Percentiles rank a stretch among this genome's conserved stretches.
These are phyloP conservation scores for Paxillus involutus DNA, from an alignment of 768 basidiomycete genomes.

Conservation along the genomic window DNA sequence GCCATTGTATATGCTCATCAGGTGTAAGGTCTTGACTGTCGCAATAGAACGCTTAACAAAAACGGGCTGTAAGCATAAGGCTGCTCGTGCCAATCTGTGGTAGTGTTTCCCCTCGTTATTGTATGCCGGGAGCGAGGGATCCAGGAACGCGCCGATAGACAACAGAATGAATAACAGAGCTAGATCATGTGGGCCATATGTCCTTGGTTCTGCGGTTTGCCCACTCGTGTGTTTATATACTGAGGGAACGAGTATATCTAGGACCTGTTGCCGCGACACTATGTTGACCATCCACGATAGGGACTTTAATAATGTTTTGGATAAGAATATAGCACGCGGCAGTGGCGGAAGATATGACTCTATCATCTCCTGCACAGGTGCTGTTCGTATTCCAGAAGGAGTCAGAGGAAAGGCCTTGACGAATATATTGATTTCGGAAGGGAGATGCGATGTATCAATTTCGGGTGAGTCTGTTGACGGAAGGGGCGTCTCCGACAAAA, in stretches of 20 bases:
- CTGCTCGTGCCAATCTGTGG: constrained; percentile 46
- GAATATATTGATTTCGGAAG: constrained; percentile 42
- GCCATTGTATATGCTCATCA: constrained; percentile 55
- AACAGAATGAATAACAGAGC: constrained; percentile 47
- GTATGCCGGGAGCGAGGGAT: constrained; percentile 44
- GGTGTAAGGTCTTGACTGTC: constrained; percentile 48
- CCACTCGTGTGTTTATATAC: constrained; percentile 31
- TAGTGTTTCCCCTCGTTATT: constrained; percentile 55
- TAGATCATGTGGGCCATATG: constrained; percentile 51
- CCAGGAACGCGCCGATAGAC: constrained; percentile 48
- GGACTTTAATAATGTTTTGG: constrained; percentile 48
- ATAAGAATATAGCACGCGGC: constrained; percentile 40
- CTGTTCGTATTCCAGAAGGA: constrained; percentile 34
- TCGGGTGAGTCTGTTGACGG: constrained; percentile 28
- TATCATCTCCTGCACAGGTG: constrained; percentile 39
- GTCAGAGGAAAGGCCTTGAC: constrained; percentile 47
- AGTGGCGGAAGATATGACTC: constrained; percentile 46
- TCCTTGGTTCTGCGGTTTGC: background rate
- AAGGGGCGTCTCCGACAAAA: constrained; percentile 3
- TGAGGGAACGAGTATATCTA: constrained; percentile 46
- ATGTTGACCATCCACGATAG: constrained; percentile 52
- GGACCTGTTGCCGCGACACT: constrained; percentile 44
- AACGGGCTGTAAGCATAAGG: constrained; percentile 45
- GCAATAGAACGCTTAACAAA: constrained; percentile 44
- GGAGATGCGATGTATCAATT: constrained; percentile 45